Evolutionary conservation across 352 stramenopile genomes (phyloP), one percentile per base, ranked within the genome.

Genomic region (Globisporangium heterothallicum): DNA sequence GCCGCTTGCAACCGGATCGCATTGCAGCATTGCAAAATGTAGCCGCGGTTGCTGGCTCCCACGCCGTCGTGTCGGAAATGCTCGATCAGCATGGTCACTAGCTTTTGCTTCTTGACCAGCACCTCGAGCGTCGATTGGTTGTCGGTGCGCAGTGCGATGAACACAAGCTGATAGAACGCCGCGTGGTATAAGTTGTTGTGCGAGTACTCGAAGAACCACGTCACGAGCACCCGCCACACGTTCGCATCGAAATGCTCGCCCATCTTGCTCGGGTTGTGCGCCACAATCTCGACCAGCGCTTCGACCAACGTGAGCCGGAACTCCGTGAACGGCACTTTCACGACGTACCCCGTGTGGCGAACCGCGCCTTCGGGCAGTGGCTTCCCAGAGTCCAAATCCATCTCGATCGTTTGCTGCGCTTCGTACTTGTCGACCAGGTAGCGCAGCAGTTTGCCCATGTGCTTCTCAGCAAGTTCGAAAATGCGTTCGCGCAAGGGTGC

Each of bases 171-270:
- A 63, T 94, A 95, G 45, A 97, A 96, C 21, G 84, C 70, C 25
- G 77, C 78, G 53, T 96, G 86, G 52, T 96, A 97, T 53, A 97
- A 34, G 55, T 96, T 96, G 63, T 92, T 96, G 76, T 96, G 83
- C 27, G 82, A 77, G 63, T 96, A 97, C 68, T 94, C 81, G 43
- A 96, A 92, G 60, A 97, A 95, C 88, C 88, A 97, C 30, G 66
- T 68, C 25, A 91, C 70, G 44, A 97, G 61, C 26, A 93, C 78
- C 34, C 82, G 80, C 88, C 88, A 97, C 7, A 96, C 78, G 41
- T 92, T 70, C n/a, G 62, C 68, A 51, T 90, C 71, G 52, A 96
- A 89, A 50, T 81, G 66, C 26, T 85, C 69, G 35, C 71, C 76
- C 46, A 94, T 70, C 35, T 75, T 66, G 32, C 53, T 64, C 16